Base-by-base conservation (phyloP, 2,329 filamentous ascomycete species). In the Botrytis elliptica region DNA sequence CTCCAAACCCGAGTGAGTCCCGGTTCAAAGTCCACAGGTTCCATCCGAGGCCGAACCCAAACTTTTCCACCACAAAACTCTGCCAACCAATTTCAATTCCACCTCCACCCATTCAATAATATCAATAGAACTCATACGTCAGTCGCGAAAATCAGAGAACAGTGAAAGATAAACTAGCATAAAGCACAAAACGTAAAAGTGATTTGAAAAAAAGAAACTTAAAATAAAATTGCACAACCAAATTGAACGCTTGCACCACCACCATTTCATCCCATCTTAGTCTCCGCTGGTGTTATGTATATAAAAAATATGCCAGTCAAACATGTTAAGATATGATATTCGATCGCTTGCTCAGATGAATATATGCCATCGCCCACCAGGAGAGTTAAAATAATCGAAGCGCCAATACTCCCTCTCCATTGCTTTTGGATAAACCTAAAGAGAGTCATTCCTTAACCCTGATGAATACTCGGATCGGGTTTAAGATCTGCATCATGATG, bases 401-500 rank as follows among this genome's bases (percentile, higher is more conserved):
- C 14, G 7, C 25, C 55, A n/a, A 16, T 8, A 14, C 12, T 55
- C 25, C 25, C 10, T 20, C 3, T n/a, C 4, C 29, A 10, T 29
- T n/a, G 25, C 65, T 68, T 68, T 49, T 40, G 4, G 8, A 40
- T 1, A 62, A 42, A 55, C 46, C 14, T 29, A 55, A 40, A 38
- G 9, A 66, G 29, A 55, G 25, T 22, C 52, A 1, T 7, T 38
- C 8, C 20, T 62, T 42, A 73, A 25, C 42, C 42, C 16, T 70
- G 55, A 55, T 73, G 64, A 44, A 73, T 44, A 25, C 8, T 33
- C 0, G 70, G n/a, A 67, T 73, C 71, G 12, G n/a, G 33, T n/a
- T 73, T 73, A 8, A 73, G 29, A 46, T 69, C 52, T 4, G 46
- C 20, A 29, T 73, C 65, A 29, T 73, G 44, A 10, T 55, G 10